Base-by-base conservation (phyloP, 1,284 basidiomycete genomes). In the Leccinum laetum region DNA sequence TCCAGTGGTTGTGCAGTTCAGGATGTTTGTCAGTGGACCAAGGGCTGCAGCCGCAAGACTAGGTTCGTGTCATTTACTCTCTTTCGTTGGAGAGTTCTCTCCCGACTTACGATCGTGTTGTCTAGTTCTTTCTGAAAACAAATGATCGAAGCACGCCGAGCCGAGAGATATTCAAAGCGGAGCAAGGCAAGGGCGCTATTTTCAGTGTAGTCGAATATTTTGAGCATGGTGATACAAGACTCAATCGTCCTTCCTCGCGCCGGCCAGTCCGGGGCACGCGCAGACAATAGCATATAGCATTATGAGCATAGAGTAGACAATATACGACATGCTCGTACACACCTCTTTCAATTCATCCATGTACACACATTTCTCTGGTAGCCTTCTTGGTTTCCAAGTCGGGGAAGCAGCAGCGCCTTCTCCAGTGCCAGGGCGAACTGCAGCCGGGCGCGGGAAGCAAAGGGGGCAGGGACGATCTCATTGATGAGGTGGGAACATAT, bases 401-500 rank as follows among this genome's bases (percentile, higher is more conserved):
- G 2, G 29, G 29, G 0, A 2, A 29, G 95, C 93, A 37, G 91
- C 87, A 76, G 92, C 93, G 53, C 88, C 89, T 65, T 84, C 88
- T 64, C 85, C 83, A 67, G 79, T 86, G 65, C 85, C 85, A 60
- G 84, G 84, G 72, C 93, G 92, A 69, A 90, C 85, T 68, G 81
- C 77, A 62, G 91, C 90, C 52, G 91, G 92, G 72, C 88, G 90
- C 83, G 69, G 5, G 35, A 2, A 2, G 5, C 4, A 32, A 10
- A 9, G 29, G 29, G 29, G 1, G 37, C 37, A 3, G 37, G 96
- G 67, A 98, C 96, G 75, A 98, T 98, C 83, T 96, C 95, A 67
- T 83, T 82, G 65, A 95, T 94, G 73, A 98, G 90, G 84, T 96
- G 93, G 93, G 97, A 87, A 87, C 92, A 90, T 95, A 68, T 3